A percentile compares a stretch with the other conserved stretches of the same genome.
These are phyloP conservation scores for Coniosporium apollinis DNA, from an alignment of 495 filamentous ascomycete species.

Conservation along the genomic window DNA sequence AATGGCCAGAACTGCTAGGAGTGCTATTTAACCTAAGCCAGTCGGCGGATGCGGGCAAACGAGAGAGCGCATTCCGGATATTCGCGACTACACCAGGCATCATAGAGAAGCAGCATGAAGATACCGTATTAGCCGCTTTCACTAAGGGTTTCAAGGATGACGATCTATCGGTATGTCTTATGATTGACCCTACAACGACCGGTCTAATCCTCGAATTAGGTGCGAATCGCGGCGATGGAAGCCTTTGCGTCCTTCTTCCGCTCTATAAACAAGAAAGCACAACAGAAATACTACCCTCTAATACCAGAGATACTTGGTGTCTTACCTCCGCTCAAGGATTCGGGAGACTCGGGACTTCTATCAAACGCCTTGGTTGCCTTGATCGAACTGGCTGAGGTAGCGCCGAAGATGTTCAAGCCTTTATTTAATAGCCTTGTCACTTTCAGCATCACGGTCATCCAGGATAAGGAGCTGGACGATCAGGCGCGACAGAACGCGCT, in stretches of 20 bases:
- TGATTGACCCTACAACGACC: neutral
- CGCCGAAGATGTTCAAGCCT: constrained; percentile 90
- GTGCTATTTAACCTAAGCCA: constrained; percentile 79
- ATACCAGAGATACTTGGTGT: constrained; percentile 84
- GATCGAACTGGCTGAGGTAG: constrained; percentile 82
- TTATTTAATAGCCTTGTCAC: constrained; percentile 80
- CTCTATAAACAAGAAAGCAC: constrained; percentile 68
- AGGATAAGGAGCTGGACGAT: constrained; percentile 86
- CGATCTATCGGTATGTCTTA: constrained; percentile 48
- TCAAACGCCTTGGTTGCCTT: constrained; percentile 75
- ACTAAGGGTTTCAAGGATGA: constrained; percentile 82
- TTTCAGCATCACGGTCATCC: constrained; percentile 81
- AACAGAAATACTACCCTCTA: constrained; percentile 70
- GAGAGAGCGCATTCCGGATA: constrained; percentile 83
- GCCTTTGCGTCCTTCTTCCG: constrained; percentile 93
- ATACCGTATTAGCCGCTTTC: constrained; percentile 69
- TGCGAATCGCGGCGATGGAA: constrained; percentile 86
- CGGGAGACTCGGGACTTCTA: constrained; percentile 73
- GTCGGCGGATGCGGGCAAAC: constrained; percentile 57
- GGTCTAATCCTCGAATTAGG: constrained; percentile 28
- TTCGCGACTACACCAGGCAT: constrained; percentile 91
- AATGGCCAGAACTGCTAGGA: constrained; percentile 81
- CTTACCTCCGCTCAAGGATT: constrained; percentile 79
- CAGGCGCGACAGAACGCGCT: constrained; percentile 84
- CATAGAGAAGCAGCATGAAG: constrained; percentile 89